Base-by-base conservation (phyloP, 768 basidiomycete genomes). In the Trametes sanguinea region DNA sequence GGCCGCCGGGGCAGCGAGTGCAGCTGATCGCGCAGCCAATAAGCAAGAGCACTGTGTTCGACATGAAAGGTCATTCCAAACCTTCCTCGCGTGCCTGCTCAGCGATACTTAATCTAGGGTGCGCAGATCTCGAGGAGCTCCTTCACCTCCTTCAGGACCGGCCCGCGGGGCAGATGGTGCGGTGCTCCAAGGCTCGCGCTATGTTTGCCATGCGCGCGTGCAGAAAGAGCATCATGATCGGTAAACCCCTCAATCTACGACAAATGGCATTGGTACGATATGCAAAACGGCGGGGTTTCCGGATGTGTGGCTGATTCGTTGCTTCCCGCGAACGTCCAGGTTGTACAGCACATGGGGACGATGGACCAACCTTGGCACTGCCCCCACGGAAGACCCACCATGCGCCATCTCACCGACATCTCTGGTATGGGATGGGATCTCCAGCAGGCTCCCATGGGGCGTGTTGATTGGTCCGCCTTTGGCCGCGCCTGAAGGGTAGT, bases 181-280 rank as follows among this genome's bases (percentile, higher is more conserved):
- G 97, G 22, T 97, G 94, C 70, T 89, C 90, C 14, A 98, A 98
- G 73, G 94, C 92, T 14, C 83, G 95, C 14, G 81, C 87, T 4
- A 98, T 99, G 95, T 98, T 99, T 71, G 97, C 97, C 0, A 92
- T 88, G 83, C 84, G 95, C 39, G 97, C 97, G 0, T 99, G 97
- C 75, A 74, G 96, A 65, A 95, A 92, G 77, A 98, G 95, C 73
- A 88, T 97, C 44, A 99, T 98, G 97, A 81, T 98, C 46, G 95
- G 97, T 3, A 92, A 85, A 77, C 80, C 94, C 10, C 78, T 98
- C 62, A 94, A 82, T 40, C 78, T 75, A 61, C 73, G 77, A 14
- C 92, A 92, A 69, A 98, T 99, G 96, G 83, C 79, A 17, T 70
- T 78, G 62, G 89, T 92, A 68, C 72, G 84, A 76, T 39, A 6